Evolutionary conservation across 345 rosid species (phyloP), one percentile per base, ranked within the genome.

Genomic region (Lepidium sativum): DNA sequence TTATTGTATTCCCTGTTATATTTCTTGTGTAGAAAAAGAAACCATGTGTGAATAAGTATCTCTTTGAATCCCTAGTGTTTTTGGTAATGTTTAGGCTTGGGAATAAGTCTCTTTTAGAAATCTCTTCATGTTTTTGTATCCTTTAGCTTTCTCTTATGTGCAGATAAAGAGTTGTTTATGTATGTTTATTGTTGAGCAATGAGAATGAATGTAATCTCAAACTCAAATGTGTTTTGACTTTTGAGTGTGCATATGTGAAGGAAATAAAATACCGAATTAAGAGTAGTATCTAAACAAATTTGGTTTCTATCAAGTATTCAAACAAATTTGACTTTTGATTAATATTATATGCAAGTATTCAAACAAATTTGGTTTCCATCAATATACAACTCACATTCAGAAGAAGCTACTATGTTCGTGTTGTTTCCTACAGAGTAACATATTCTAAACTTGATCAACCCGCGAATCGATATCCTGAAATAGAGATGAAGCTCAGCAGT

Each of bases 41-140:
- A 9, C 29, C 14, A 44, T 53, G 23, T 20, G 48, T 23, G 63
- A 13, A 2, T 34, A 9, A 33, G 57, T 17, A 11, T 52, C 31
- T 64, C 41, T 31, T 13, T 53, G 18, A 42, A 31, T 40, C 60
- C 21, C 2, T 17, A 7, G 29, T 41, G 31, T 25, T 39, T 53
- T 33, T 51, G 39, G 57, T 32, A 15, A 9, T 52, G 39, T 31
- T 15, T 38, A 42, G 16, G 17, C 16, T 59, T 59, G 35, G 27
- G 27, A 59, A 59, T 59, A 42, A 41, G 27, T 59, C 50, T 33
- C 42, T 53, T 23, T 44, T 35, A 54, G 25, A 23, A 55, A 37
- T 20, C 23, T 45, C 31, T 54, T 33, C 48, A 55, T 15, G 55
- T 55, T 56, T 55, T 56, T 55, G 55, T 55, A 56, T n/a, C 14